A percentile compares a stretch with the other conserved stretches of the same genome.
Conservation (phyloP, 352 stramenopile species). For the Blastocystis sp. region DNA sequence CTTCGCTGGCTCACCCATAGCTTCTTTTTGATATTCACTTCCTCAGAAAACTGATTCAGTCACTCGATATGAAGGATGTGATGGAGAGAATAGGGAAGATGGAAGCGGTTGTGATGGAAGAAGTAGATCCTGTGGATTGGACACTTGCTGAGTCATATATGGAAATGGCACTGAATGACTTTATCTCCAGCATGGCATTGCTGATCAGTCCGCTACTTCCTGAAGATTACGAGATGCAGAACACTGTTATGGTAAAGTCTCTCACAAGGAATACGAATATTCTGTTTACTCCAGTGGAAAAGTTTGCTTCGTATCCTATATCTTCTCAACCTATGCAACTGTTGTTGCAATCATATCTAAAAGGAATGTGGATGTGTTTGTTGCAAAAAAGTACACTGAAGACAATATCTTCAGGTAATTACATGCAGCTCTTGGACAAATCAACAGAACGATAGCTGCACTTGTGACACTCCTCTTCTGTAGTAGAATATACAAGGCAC, state of each 20-base stretch:
- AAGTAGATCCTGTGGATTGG: slow-evolving; percentile 56
- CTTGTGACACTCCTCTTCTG: too few species aligned
- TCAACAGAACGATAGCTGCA: too few species aligned
- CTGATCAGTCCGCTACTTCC: slow-evolving; percentile 31
- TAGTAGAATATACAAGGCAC: too few species aligned
- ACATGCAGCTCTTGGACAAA: too few species aligned
- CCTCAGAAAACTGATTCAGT: neutral
- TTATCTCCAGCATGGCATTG: slow-evolving; percentile 31
- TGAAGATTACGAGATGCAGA: neutral
- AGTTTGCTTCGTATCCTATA: slow-evolving; percentile 12
- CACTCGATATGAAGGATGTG: neutral
- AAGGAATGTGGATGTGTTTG: neutral
- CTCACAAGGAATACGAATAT: slow-evolving; percentile 32
- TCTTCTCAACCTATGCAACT: slow-evolving; percentile 24
- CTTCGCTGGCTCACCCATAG: neutral
- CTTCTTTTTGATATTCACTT: slow-evolving; percentile 12
- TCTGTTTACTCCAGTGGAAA: slow-evolving; percentile 33
- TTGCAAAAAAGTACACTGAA: neutral
- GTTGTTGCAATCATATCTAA: slow-evolving; percentile 5
- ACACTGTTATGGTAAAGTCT: neutral
- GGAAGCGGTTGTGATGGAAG: neutral
- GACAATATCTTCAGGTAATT: too few species aligned
- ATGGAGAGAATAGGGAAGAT: neutral
- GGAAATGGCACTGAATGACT: neutral
- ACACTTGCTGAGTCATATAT: slow-evolving; percentile 42